Evolutionary conservation across 2,329 filamentous ascomycete species (phyloP).

Genomic region (Colletotrichum sp.): DNA sequence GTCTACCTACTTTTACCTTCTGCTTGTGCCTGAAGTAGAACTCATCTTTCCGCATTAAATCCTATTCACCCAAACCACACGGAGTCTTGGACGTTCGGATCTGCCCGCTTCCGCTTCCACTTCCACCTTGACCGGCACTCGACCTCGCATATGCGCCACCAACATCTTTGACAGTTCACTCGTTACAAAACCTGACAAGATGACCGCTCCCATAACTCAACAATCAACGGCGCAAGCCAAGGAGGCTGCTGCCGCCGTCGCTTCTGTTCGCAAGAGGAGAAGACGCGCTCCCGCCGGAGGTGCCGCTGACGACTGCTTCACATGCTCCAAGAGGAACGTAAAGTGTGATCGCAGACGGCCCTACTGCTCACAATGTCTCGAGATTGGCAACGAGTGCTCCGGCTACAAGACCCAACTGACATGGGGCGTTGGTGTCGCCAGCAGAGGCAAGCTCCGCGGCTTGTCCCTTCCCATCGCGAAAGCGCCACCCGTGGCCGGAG

Average conservation of each 20-base stretch:
- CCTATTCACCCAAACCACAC: not conserved
- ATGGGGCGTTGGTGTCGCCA: slow-evolving; percentile 95
- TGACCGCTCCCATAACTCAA: slow-evolving; percentile 22
- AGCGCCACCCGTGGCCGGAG: slow-evolving; percentile 57
- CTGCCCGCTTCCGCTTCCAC: not conserved
- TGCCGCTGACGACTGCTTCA: slow-evolving; percentile 93
- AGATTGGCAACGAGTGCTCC: slow-evolving; percentile 89
- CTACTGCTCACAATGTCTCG: slow-evolving; percentile 94
- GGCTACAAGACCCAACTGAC: slow-evolving; percentile 97
- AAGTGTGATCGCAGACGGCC: slow-evolving; percentile 92
- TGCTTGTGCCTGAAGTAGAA: slow-evolving; percentile 2
- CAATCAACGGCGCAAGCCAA: slow-evolving; percentile 44
- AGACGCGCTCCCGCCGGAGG: slow-evolving; percentile 88
- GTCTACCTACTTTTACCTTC: not conserved
- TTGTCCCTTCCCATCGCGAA: slow-evolving; percentile 77
- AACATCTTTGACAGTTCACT: not conserved
- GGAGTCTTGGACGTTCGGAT: not conserved
- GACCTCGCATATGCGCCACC: slow-evolving; percentile 4
- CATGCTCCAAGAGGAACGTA: slow-evolving; percentile 81
- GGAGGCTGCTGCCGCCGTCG: slow-evolving; percentile 47
- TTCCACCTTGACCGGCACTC: not conserved
- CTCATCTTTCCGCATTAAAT: not conserved
- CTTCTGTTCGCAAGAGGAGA: slow-evolving; percentile 72
- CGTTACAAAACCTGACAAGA: slow-evolving; percentile 1
- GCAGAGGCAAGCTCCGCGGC: slow-evolving; percentile 90